phyloP scores from a whole-genome alignment of 345 rosid genomes.

The Dipteronia sinensis region DNA sequence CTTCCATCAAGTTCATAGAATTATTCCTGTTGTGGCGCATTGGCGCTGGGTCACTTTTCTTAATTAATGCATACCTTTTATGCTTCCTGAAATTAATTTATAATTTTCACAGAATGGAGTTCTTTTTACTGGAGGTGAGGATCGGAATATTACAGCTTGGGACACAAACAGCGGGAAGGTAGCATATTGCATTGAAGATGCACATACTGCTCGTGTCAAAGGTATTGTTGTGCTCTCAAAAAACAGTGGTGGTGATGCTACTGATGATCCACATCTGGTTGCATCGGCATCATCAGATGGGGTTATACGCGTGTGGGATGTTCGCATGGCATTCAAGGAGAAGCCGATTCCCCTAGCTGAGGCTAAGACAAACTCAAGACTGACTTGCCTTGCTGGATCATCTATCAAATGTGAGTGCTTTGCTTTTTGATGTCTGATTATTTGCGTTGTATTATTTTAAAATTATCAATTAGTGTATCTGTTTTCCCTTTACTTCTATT shows the following conservation, averaged over 20 bases:
- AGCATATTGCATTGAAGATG: slow-evolving; percentile 74
- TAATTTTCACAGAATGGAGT: slow-evolving; percentile 60
- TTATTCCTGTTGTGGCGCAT: background rate
- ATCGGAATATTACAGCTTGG: slow-evolving; percentile 82
- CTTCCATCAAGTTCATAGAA: background rate
- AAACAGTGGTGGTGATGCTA: slow-evolving; percentile 39
- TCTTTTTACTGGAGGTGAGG: slow-evolving; percentile 89
- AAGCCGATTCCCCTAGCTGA: slow-evolving; percentile 78
- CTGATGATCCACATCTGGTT: slow-evolving; percentile 66
- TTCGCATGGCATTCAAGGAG: slow-evolving; percentile 65
- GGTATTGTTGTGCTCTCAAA: slow-evolving; percentile 73
- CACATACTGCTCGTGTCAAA: slow-evolving; percentile 84
- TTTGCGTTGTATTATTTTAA: background rate
- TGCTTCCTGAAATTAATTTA: slow-evolving; percentile 1
- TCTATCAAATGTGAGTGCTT: slow-evolving; percentile 60
- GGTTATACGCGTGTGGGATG: slow-evolving; percentile 90
- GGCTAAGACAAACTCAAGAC: slow-evolving; percentile 78
- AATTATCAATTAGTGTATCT: background rate
- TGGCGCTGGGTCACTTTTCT: background rate
- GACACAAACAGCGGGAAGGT: slow-evolving; percentile 77
- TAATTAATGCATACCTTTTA: background rate
- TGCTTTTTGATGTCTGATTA: slow-evolving; percentile 10
- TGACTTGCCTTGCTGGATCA: slow-evolving; percentile 92
- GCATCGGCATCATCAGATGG: slow-evolving; percentile 96
- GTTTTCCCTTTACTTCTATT: background rate